Base-by-base conservation (phyloP, 2,329 filamentous ascomycete species). In the Dendrostoma leiphaemia region DNA sequence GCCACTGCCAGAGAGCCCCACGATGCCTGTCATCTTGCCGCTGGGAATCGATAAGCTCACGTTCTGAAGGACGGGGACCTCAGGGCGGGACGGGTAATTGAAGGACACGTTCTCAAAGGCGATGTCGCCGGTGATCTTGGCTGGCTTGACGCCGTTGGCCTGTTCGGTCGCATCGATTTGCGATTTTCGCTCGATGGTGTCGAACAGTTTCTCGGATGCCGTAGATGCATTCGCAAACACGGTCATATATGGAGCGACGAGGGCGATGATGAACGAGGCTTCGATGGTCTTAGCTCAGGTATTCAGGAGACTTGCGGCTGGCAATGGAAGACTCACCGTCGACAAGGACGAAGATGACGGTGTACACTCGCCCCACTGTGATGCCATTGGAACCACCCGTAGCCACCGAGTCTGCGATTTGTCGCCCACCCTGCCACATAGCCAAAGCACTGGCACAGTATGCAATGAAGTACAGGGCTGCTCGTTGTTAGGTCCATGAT, bases 181-280 rank as follows among this genome's bases (percentile, higher is more conserved):
- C 4, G 75, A 71, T 12, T 71, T 69, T 4, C 74, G 73, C 13
- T 84, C 75, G 46, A 88, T 84, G 41, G 85, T 83, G 31, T 76
- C 71, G 13, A 74, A 74, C 6, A 89, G 69, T 47, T 84, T 82
- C 53, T 78, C 69, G 60, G 81, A 89, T 1, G 84, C 70, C 2
- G 81, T 75, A 2, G 81, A 75, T 0, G 84, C 83, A 29, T 78
- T 74, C 2, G 80, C 79, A 29, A 88, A 80, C 10, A 84, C 77
- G 13, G 84, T 82, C 13, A 88, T 69, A 46, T 86, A 77, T 0
- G 85, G 85, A 0, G 83, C 83, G 47, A 86, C 81, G 49, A 79
- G 78, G 28, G 84, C 82, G 23, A 88, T 73, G 31, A 87, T 77
- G 46, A 88, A 80, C 8, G 82, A 83, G 24, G 82, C 74, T 74